Conservation (phyloP, 1,139 yeast genomes). For the Sugiyamaella grinbergsii region DNA sequence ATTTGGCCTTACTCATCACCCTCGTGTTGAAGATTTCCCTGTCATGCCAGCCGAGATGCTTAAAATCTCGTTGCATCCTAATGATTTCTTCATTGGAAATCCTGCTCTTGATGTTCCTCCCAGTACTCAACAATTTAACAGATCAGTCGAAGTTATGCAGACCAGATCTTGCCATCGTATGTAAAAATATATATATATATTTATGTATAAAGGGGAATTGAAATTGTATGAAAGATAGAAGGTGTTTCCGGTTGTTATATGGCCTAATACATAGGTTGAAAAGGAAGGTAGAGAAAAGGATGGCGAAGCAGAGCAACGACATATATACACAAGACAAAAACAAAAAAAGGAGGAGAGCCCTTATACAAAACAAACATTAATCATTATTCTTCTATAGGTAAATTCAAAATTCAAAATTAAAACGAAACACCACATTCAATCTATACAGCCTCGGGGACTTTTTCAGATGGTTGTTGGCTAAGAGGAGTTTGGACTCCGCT, state of each 20-base stretch:
- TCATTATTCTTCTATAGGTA: neutral
- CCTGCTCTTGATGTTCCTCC: slow-evolving; percentile 85
- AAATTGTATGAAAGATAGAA: too few relatives aligned
- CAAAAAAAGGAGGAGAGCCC: too few relatives aligned
- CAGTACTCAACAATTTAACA: slow-evolving; percentile 69
- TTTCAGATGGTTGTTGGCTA: neutral
- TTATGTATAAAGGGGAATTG: too few relatives aligned
- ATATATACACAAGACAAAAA: neutral
- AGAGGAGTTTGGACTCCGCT: slow-evolving; percentile 3
- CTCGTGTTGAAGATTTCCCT: slow-evolving; percentile 89
- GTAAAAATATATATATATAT: too few relatives aligned
- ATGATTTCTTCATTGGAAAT: slow-evolving; percentile 76
- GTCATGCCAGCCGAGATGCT: slow-evolving; percentile 82
- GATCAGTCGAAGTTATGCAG: slow-evolving; percentile 55
- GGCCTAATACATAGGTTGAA: too few relatives aligned
- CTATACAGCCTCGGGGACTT: slow-evolving; percentile 6
- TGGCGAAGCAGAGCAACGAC: too few relatives aligned
- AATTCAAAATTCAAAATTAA: neutral
- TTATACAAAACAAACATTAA: slow-evolving; percentile 4
- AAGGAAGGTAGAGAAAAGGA: too few relatives aligned
- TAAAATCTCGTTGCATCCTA: slow-evolving; percentile 69
- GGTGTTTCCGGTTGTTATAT: too few relatives aligned
- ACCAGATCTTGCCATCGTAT: slow-evolving; percentile 40
- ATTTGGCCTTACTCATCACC: slow-evolving; percentile 82
- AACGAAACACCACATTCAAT: too few relatives aligned